Percentiles rank a stretch among this genome's conserved stretches.
These are phyloP conservation scores for Phyllosticta citribraziliensis DNA, from an alignment of 2,329 filamentous ascomycete genomes.

Conservation along the genomic window DNA sequence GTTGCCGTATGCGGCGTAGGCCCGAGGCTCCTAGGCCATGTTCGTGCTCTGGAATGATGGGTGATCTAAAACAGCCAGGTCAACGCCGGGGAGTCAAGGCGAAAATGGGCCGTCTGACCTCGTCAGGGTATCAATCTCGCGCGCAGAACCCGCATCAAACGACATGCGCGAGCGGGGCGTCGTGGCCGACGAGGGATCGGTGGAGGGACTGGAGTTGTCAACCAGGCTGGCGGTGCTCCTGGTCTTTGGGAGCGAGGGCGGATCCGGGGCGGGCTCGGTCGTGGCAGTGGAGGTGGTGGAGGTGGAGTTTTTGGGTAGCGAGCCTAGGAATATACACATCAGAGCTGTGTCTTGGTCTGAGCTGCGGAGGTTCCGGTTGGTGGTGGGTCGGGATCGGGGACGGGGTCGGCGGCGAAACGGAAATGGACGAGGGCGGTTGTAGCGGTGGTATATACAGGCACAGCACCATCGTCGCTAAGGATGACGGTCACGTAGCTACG, in stretches of 20 bases:
- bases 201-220: constrained; percentile 18
- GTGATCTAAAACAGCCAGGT: constrained; percentile 36
- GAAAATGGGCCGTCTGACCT: constrained; percentile 49
- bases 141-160: constrained; percentile 58
- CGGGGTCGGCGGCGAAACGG: constrained; percentile 5
- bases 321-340: constrained; percentile 10
- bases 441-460: neutral
- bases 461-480: neutral
- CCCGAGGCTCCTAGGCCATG: constrained; percentile 79
- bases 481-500: constrained; percentile 13
- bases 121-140: constrained; percentile 49
- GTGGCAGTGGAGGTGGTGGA: neutral
- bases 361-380: constrained; percentile 4
- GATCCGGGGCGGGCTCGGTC: neutral
- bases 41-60: constrained; percentile 76
- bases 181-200: constrained; percentile 39
- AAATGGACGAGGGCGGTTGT: neutral
- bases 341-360: constrained; percentile 9
- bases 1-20: constrained; percentile 86
- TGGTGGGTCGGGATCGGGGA: constrained; percentile 3
- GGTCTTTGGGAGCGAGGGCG: constrained; percentile 33
- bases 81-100: neutral
- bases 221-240: constrained; percentile 41
- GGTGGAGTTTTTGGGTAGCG: constrained; percentile 8
- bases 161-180: constrained; percentile 61